These are phyloP conservation scores for Somion occarium DNA, from an alignment of 1,284 basidiomycete species.

Conservation along the genomic window DNA sequence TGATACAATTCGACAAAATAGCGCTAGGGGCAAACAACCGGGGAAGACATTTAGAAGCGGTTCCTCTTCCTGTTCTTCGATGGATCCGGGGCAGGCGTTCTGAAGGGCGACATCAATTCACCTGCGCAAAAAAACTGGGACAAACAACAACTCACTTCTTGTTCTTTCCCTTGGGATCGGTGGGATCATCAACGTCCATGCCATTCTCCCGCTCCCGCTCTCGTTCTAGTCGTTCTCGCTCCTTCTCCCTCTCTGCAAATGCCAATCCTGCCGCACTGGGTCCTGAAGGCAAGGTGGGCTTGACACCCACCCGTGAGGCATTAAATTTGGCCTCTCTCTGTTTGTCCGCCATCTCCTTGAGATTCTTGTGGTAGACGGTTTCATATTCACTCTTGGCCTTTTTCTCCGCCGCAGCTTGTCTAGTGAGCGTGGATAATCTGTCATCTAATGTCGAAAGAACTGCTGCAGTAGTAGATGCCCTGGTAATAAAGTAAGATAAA, in stretches of 20 bases:
- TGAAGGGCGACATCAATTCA: background rate
- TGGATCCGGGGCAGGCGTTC: background rate
- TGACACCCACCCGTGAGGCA: slow-evolving; percentile 7
- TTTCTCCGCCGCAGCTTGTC: slow-evolving; percentile 31
- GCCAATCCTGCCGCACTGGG: slow-evolving; percentile 22
- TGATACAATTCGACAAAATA: too few relatives aligned
- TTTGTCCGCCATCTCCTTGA: slow-evolving; percentile 53
- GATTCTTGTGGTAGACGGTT: slow-evolving; percentile 42
- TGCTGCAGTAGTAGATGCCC: slow-evolving; percentile 70
- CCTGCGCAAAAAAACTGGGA: background rate
- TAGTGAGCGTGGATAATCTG: slow-evolving; percentile 44
- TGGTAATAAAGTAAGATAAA: slow-evolving; percentile 25
- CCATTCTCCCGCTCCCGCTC: slow-evolving; percentile 32
- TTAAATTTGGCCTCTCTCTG: slow-evolving; percentile 33
- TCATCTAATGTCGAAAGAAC: slow-evolving; percentile 52
- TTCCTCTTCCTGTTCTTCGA: slow-evolving; percentile 3
- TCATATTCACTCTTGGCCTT: slow-evolving; percentile 34
- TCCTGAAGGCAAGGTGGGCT: slow-evolving; percentile 11
- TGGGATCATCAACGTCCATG: slow-evolving; percentile 48
- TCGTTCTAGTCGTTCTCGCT: slow-evolving; percentile 26
- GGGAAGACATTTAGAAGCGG: slow-evolving; percentile 3
- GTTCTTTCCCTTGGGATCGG: slow-evolving; percentile 41
- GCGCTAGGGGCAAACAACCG: too few relatives aligned
- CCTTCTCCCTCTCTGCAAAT: slow-evolving; percentile 17
- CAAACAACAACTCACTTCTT: slow-evolving; percentile 42